phyloP scores from a whole-genome alignment of 1,284 basidiomycete species.

The Ceratobasidium sp. region DNA sequence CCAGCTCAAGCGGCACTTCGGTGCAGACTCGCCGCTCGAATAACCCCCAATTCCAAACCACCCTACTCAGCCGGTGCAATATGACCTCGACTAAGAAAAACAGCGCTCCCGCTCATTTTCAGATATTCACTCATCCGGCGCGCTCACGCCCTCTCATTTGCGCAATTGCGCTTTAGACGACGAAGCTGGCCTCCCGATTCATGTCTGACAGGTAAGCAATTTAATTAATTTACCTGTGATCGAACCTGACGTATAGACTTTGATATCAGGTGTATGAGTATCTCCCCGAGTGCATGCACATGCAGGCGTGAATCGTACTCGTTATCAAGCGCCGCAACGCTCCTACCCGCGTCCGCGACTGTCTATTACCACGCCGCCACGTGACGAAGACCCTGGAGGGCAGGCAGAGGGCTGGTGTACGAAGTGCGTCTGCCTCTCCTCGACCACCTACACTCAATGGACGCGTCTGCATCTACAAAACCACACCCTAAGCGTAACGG shows the following conservation, averaged over 20 bases:
- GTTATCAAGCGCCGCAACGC: neutral
- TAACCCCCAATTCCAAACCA: slow-evolving; percentile 25
- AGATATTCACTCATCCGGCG: slow-evolving; percentile 22
- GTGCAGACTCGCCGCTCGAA: slow-evolving; percentile 8
- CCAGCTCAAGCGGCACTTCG: too few species aligned
- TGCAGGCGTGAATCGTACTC: slow-evolving; percentile 3
- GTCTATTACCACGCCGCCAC: too few species aligned
- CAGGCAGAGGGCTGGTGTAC: too few species aligned
- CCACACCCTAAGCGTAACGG: too few species aligned
- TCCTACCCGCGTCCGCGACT: too few species aligned
- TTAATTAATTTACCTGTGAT: neutral
- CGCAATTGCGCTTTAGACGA: neutral
- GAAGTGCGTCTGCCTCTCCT: too few species aligned
- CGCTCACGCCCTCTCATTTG: slow-evolving; percentile 1
- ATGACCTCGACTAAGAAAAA: slow-evolving; percentile 2
- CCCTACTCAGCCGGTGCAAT: slow-evolving; percentile 14
- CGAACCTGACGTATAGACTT: too few species aligned
- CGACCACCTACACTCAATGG: too few species aligned
- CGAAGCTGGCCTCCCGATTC: neutral
- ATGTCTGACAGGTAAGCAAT: slow-evolving; percentile 25
- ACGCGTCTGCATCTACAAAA: too few species aligned
- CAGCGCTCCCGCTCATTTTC: slow-evolving; percentile 23
- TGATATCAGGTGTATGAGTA: slow-evolving; percentile 21
- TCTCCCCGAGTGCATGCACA: neutral
- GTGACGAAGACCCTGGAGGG: neutral